Evolutionary conservation across 2,329 filamentous ascomycete species (phyloP), one percentile per base, ranked within the genome.

Genomic region (Plenodomus biglobosus): DNA sequence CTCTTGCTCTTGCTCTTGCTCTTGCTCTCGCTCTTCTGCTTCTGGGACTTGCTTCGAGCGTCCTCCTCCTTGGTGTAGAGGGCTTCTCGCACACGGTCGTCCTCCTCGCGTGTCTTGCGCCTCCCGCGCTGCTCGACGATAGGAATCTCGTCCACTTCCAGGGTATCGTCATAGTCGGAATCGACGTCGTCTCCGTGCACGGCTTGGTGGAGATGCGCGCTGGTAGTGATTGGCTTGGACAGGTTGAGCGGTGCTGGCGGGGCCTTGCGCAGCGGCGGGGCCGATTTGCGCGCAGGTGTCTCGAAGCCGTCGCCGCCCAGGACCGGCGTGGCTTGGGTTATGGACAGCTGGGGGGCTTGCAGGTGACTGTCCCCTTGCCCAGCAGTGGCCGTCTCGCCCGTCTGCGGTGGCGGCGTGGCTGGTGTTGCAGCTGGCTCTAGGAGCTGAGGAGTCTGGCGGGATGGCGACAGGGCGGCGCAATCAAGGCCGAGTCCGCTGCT

Each of bases 191-290:
- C 83, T 1, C 74, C 71, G 18, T 74, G 70, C 20, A 73, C 73
- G 2, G 73, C 68, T 38, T 75, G 70, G 38, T 77, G 72, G 40
- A 76, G 65, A 48, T 78, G 76, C 10, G 73, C 68, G 46, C 73
- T 76, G 30, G 75, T 61, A 38, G 65, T 69, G 10, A 72, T 70
- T 16, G 68, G 67, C 52, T 74, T 74, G 18, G 79, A 80, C 19
- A 97, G 78, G 64, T 92, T 86, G 44, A 97, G 73, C 1, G 92
- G 92, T 11, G 90, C 88, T 39, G 92, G 92, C 2, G 92, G 91
- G 5, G 86, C 83, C 70, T 95, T 96, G 50, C 92, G 83, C 41
- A 83, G 82, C 13, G 86, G 61, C 42, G 70, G 64, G 17, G 59
- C 40, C 34, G 66, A 55, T 55, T 69, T 68, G 43, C 56, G 58